Percentiles rank a stretch among this genome's conserved stretches.
Conservation (phyloP, 352 stramenopile species). For the Phytophthora ohioensis region DNA sequence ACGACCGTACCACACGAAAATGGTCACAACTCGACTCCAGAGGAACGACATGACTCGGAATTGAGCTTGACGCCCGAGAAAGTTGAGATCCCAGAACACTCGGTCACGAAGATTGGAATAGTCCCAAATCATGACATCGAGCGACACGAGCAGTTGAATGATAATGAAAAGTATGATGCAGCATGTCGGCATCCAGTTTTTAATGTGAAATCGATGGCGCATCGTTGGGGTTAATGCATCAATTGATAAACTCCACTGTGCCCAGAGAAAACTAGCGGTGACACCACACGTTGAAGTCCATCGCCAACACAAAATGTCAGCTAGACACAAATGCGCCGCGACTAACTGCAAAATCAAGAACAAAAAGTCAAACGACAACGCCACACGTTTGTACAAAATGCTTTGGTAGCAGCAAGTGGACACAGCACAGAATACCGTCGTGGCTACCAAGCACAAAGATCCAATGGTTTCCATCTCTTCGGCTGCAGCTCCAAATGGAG, state of each 20-base stretch:
- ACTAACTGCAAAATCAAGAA: slow-evolving; percentile 38
- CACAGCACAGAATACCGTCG: slow-evolving; percentile 13
- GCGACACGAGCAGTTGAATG: slow-evolving; percentile 25
- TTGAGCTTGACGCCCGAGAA: slow-evolving; percentile 25
- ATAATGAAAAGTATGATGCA: slow-evolving; percentile 36
- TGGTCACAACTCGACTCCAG: slow-evolving; percentile 37
- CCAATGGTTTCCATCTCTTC: slow-evolving; percentile 18
- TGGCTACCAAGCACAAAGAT: slow-evolving; percentile 7
- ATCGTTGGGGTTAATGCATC: slow-evolving; percentile 34
- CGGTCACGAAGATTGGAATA: slow-evolving; percentile 30
- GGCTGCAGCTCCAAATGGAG: not conserved
- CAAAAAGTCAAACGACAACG: slow-evolving; percentile 37
- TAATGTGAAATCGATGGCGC: slow-evolving; percentile 21
- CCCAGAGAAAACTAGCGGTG: slow-evolving; percentile 25
- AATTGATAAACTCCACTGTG: slow-evolving; percentile 17
- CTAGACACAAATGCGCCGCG: slow-evolving; percentile 33
- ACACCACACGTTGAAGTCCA: slow-evolving; percentile 35
- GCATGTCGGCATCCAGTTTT: slow-evolving; percentile 37
- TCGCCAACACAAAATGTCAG: slow-evolving; percentile 33
- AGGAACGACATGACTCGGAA: slow-evolving; percentile 41
- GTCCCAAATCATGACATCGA: slow-evolving; percentile 30
- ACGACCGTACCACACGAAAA: slow-evolving; percentile 37
- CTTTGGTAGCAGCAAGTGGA: slow-evolving; percentile 25
- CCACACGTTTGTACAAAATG: slow-evolving; percentile 22
- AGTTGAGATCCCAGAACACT: slow-evolving; percentile 33